Percentiles rank a stretch among this genome's conserved stretches.
phyloP scores from a whole-genome alignment of 2,329 filamentous ascomycete genomes.

The Claviceps digitariae region DNA sequence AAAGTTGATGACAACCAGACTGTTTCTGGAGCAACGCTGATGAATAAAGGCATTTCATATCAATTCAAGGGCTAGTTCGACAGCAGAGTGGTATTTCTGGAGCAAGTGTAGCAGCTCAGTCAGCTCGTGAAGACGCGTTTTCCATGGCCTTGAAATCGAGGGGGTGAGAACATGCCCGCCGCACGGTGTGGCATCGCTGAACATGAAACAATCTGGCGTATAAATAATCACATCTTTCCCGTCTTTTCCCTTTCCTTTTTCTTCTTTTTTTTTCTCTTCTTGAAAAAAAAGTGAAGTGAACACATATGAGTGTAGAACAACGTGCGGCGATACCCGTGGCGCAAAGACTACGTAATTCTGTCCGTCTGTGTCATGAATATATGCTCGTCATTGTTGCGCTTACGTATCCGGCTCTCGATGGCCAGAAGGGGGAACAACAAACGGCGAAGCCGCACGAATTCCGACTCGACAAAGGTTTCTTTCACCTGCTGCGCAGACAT shows the following conservation, averaged over 20 bases:
- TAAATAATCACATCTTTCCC: too few species aligned
- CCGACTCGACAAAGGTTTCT: too few species aligned
- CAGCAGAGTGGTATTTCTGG: slow-evolving; percentile 42
- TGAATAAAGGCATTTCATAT: slow-evolving; percentile 47
- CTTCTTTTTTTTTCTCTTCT: not conserved
- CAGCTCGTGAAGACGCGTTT: not conserved
- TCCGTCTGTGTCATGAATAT: too few species aligned
- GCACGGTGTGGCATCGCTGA: not conserved
- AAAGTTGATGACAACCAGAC: slow-evolving; percentile 35
- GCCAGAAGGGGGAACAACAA: too few species aligned
- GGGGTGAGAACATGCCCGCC: not conserved
- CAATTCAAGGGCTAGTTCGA: slow-evolving; percentile 35
- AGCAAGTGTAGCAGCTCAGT: slow-evolving; percentile 18
- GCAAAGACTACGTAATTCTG: not conserved
- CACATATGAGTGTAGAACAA: not conserved
- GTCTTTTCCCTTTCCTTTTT: too few species aligned
- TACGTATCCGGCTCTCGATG: too few species aligned
- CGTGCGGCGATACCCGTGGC: not conserved
- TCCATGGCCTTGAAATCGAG: not conserved
- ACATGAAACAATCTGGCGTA: too few species aligned
- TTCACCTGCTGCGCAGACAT: too few species aligned
- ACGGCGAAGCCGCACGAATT: too few species aligned
- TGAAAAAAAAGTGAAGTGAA: not conserved
- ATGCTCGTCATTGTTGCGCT: too few species aligned
- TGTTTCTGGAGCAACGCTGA: slow-evolving; percentile 44